These are phyloP conservation scores for Antitrichia curtipendula DNA, from an alignment of 225 moss, liverwort and hornwort species.

Conservation along the genomic window DNA sequence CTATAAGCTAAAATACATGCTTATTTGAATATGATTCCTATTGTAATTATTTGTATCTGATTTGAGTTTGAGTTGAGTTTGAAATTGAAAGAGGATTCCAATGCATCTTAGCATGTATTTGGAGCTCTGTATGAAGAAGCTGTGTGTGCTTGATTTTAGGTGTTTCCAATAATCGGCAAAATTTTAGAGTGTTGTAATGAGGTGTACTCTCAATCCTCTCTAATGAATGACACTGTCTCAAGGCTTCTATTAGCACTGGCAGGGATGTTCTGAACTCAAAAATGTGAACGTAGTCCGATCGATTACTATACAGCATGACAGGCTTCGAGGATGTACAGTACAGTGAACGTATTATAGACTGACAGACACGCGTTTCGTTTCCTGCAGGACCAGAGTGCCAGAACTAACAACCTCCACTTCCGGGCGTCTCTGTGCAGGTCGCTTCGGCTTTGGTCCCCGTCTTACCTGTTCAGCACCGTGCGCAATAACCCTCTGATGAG, in stretches of 20 bases:
- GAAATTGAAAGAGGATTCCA: not conserved
- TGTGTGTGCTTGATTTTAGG: not conserved
- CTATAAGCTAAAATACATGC: not conserved
- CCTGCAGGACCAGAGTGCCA: not conserved
- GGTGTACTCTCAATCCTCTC: not conserved
- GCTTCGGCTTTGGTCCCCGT: not conserved
- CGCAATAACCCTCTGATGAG: not conserved
- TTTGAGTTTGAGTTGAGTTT: not conserved
- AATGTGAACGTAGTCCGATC: not conserved
- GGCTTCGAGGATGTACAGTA: not conserved
- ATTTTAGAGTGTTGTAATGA: not conserved
- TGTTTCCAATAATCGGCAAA: too few species aligned
- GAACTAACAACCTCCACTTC: not conserved
- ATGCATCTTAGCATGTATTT: not conserved
- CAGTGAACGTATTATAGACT: not conserved
- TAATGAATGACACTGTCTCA: too few species aligned
- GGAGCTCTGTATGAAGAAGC: not conserved
- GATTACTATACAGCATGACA: not conserved
- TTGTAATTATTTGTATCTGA: not conserved
- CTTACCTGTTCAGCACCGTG: not conserved
- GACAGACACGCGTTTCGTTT: not conserved
- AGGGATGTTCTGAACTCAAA: not conserved
- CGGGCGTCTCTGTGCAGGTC: not conserved
- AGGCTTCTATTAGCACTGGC: not conserved
- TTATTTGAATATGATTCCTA: not conserved